phyloP scores from a whole-genome alignment of 345 rosid genomes.

The Ricinus communis region DNA sequence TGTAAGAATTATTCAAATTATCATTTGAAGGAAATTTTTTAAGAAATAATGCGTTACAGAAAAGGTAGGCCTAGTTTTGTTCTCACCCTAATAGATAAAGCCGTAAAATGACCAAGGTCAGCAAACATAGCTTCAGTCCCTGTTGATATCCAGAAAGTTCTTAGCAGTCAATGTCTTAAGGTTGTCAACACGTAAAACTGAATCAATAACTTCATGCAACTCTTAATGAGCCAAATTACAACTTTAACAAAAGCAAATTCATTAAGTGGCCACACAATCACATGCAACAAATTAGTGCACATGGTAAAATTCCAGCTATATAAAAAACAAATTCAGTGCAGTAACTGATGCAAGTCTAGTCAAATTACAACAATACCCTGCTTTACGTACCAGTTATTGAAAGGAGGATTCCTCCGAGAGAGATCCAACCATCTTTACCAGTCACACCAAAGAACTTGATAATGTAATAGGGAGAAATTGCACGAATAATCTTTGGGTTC shows the following conservation, averaged over 20 bases:
- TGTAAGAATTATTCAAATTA: conserved; percentile 21
- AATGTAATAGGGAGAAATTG: conserved; percentile 75
- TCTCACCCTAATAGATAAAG: conserved; percentile 75
- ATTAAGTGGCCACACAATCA: not conserved
- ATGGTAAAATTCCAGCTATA: not conserved
- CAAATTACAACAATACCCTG: conserved; percentile 2
- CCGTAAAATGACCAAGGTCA: conserved; percentile 92
- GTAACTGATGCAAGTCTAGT: conserved; percentile 1
- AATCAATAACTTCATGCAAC: conserved; percentile 1
- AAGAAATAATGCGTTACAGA: not conserved
- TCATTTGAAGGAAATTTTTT: conserved; percentile 1
- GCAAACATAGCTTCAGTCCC: conserved; percentile 98
- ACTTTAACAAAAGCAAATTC: conserved; percentile 3
- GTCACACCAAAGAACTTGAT: conserved; percentile 63
- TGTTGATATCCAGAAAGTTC: conserved; percentile 40
- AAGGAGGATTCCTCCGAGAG: conserved; percentile 93
- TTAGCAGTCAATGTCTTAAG: conserved; percentile 5
- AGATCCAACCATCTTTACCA: conserved; percentile 90
- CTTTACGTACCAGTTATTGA: conserved; percentile 70
- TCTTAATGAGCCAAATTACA: not conserved
- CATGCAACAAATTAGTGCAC: not conserved
- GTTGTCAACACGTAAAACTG: not conserved
- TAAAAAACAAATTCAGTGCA: not conserved
- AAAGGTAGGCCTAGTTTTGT: not conserved
- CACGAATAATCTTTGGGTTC: conserved; percentile 74